Conservation (phyloP, 257 asterid genomes). For the Rhazya stricta region DNA sequence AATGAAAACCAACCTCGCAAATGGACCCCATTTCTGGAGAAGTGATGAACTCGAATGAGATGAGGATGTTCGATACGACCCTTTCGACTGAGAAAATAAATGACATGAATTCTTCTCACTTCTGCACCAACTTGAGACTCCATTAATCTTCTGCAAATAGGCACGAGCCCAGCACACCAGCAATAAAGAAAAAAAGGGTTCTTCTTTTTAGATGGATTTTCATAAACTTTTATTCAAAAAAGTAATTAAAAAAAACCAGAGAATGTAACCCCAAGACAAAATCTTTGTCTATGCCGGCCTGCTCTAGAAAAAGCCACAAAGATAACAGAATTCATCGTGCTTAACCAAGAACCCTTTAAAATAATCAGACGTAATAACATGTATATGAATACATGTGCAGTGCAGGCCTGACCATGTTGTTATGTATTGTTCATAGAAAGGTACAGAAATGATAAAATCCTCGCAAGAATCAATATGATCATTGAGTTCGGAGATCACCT, state of each 20-base stretch:
- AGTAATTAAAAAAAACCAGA: slow-evolving; percentile 12
- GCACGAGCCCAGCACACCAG: slow-evolving; percentile 18
- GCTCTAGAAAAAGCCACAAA: slow-evolving; percentile 23
- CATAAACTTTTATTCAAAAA: slow-evolving; percentile 16
- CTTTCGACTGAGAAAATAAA: slow-evolving; percentile 74
- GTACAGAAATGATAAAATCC: slow-evolving; percentile 24
- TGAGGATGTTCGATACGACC: slow-evolving; percentile 83
- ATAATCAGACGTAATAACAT: slow-evolving; percentile 11
- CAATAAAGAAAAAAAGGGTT: slow-evolving; percentile 18
- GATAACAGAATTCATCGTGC: slow-evolving; percentile 25
- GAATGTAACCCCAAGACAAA: slow-evolving; percentile 38
- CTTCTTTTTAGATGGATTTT: slow-evolving; percentile 38
- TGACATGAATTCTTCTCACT: slow-evolving; percentile 69
- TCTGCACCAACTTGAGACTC: slow-evolving; percentile 59
- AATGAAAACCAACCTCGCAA: slow-evolving; percentile 49
- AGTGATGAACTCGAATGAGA: slow-evolving; percentile 74
- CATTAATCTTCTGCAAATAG: slow-evolving; percentile 47
- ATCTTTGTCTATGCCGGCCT: slow-evolving; percentile 61
- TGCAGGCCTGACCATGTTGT: slow-evolving; percentile 57
- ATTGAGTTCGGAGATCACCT: slow-evolving; percentile 44
- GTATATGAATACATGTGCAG: slow-evolving; percentile 34
- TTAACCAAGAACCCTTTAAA: slow-evolving; percentile 26
- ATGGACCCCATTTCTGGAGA: slow-evolving; percentile 65
- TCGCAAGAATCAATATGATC: slow-evolving; percentile 36
- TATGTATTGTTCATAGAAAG: slow-evolving; percentile 8